Conservation (phyloP, 1,284 basidiomycete species). For the Earliella scabrosa region DNA sequence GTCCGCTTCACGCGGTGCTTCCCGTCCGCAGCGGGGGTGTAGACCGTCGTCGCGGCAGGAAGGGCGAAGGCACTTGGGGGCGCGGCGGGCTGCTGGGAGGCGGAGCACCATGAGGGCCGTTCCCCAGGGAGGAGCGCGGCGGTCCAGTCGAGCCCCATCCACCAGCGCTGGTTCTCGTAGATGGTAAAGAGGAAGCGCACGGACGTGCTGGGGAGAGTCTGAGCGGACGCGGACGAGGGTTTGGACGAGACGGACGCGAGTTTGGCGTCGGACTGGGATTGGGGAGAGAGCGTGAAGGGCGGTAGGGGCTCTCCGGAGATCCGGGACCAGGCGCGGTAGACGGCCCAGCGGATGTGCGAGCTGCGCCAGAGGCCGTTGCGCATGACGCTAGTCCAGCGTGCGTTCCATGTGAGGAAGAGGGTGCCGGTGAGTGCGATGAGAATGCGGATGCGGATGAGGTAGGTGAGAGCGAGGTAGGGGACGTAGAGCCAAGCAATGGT, state of each 20-base stretch:
- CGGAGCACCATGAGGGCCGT: slow-evolving; percentile 86
- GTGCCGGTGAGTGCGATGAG: slow-evolving; percentile 65
- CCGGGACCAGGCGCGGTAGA: slow-evolving; percentile 51
- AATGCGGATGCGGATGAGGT: slow-evolving; percentile 60
- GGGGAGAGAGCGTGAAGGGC: slow-evolving; percentile 28
- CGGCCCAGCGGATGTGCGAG: slow-evolving; percentile 66
- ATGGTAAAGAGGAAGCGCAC: slow-evolving; percentile 86
- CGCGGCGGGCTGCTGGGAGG: slow-evolving; percentile 57
- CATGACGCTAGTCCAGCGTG: slow-evolving; percentile 64
- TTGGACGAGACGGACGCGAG: slow-evolving; percentile 30
- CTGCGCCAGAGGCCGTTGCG: slow-evolving; percentile 62
- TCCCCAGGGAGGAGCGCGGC: slow-evolving; percentile 90
- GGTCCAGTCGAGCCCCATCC: slow-evolving; percentile 92
- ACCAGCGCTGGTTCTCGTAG: slow-evolving; percentile 96
- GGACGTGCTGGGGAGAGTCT: slow-evolving; percentile 26
- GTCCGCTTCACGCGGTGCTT: slow-evolving; percentile 65
- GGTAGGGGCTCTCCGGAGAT: slow-evolving; percentile 60
- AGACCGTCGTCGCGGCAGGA: slow-evolving; percentile 54
- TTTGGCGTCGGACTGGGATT: slow-evolving; percentile 34
- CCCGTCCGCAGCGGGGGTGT: slow-evolving; percentile 54
- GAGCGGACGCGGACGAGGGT: neutral
- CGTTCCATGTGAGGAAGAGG: slow-evolving; percentile 60
- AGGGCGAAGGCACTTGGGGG: slow-evolving; percentile 70
- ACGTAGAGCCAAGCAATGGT: slow-evolving; percentile 52
- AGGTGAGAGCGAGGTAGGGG: slow-evolving; percentile 64